Conservation (phyloP, 1,139 yeast genomes). For the Diutina catenulata region DNA sequence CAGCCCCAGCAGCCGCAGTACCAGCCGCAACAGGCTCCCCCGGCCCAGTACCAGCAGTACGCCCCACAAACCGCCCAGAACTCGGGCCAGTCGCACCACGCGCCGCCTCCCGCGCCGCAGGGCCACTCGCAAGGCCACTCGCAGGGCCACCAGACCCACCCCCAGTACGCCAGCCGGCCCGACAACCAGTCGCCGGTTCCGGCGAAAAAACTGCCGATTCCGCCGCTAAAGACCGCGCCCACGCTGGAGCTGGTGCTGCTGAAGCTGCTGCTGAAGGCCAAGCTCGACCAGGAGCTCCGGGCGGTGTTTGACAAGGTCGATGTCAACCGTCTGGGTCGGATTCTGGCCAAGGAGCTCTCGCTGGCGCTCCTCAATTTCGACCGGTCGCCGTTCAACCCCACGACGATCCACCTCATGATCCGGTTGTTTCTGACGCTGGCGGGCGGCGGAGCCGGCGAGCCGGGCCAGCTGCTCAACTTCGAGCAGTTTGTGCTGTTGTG, state of each 20-base stretch:
- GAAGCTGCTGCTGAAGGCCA: constrained; percentile 17
- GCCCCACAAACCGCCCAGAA: constrained; percentile 14
- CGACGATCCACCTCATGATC: constrained; percentile 56
- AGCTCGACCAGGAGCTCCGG: constrained; percentile 38
- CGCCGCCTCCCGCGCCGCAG: constrained; percentile 10
- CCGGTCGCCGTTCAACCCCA: constrained; percentile 49
- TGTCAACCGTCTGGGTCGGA: constrained; percentile 39
- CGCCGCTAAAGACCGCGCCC: constrained; percentile 1
- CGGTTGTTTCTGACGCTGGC: constrained; percentile 42
- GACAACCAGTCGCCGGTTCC: constrained; percentile 3
- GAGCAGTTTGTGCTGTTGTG: constrained; percentile 63
- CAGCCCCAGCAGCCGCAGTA: constrained; percentile 11
- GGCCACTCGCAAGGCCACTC: constrained; percentile 1
- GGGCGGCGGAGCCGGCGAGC: constrained; percentile 17
- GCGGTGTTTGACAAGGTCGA: constrained; percentile 48
- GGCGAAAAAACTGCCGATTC: neutral
- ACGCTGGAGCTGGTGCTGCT: constrained; percentile 1
- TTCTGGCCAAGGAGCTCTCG: constrained; percentile 49
- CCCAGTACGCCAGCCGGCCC: neutral
- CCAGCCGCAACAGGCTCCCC: constrained; percentile 11
- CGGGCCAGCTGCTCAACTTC: constrained; percentile 32
- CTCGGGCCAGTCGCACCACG: constrained; percentile 11
- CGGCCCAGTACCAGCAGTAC: constrained; percentile 9
- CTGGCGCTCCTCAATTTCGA: constrained; percentile 56
- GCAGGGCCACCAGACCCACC: constrained; percentile 1